Evolutionary conservation across 768 basidiomycete species (phyloP), one percentile per base, ranked within the genome.

Genomic region (Lenzites betulinus): DNA sequence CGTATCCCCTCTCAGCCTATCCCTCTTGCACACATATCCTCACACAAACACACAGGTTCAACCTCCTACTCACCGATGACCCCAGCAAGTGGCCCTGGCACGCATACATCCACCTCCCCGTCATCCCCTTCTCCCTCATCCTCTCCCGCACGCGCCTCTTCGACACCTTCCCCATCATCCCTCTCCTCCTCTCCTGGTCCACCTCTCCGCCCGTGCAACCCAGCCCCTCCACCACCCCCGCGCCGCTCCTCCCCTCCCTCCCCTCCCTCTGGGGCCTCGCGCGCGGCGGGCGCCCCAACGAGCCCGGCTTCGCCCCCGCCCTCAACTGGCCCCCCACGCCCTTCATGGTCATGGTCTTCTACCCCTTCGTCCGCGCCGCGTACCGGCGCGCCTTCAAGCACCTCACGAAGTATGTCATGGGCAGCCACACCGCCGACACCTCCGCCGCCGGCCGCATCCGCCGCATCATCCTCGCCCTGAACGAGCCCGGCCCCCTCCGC

Each of bases 11-110:
- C 51, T 41, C 48, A 26, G 15, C 18, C 47, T n/a, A n/a, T n/a
- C n/a, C n/a, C 28, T 18, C 4, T 26, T n/a, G 47, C 28, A n/a
- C 6, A 52, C 36, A 38, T 22, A 54, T 44, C 39, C 47, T 23
- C 35, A 84, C 44, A n/a, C n/a, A n/a, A 3, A 39, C 46, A 15
- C 83, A 82, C 83, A 85, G 89, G 81, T 89, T 81, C 66, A 78
- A 84, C 51, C 63, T 83, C 20, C 76, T 92, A 35, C 72, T 92
- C 16, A 84, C 88, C 0, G 81, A 88, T 61, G 87, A 92, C 67
- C 86, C 86, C 1, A 74, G 76, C 41, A 83, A 86, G 54, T 93
- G 91, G 91, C 86, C 88, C 1, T 86, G 85, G 83, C 82, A 85
- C 46, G 87, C 89, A 38, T 90, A 82, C 74, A 70, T 90, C 69